Conservation (phyloP, 306 rosid species). For the Prunus davidiana region DNA sequence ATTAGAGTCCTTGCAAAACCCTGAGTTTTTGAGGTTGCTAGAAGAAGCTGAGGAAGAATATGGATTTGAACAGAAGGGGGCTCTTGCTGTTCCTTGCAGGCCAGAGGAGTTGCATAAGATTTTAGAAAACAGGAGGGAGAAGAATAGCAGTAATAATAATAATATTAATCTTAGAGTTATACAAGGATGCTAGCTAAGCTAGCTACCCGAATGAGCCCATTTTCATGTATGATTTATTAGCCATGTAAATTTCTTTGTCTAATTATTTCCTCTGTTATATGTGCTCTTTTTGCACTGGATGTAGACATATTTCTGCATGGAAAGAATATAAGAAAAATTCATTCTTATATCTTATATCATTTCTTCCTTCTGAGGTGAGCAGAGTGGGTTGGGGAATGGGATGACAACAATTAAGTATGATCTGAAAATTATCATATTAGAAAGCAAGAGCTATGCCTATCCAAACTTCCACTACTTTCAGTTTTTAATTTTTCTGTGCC, state of each 20-base stretch:
- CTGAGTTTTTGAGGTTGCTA: constrained; percentile 51
- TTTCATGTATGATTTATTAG: not conserved
- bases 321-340: not conserved
- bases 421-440: too few species aligned
- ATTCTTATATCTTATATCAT: too few species aligned
- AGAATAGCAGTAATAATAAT: not conserved
- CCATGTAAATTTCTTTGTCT: not conserved
- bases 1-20: constrained; percentile 46
- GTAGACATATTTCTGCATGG: not conserved
- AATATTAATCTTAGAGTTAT: not conserved
- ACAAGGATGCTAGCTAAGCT: not conserved
- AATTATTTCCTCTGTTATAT: not conserved
- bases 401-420: too few species aligned
- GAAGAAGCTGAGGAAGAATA: constrained; percentile 61
- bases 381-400: too few species aligned
- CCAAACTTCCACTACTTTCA: too few species aligned
- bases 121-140: constrained; percentile 31
- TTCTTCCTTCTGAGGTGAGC: too few species aligned
- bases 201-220: not conserved
- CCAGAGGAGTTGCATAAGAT: constrained; percentile 56
- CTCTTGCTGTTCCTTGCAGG: constrained; percentile 61
- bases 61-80: constrained; percentile 59
- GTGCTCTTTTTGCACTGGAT: not conserved
- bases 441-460: too few species aligned
- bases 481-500: too few species aligned